Evolutionary conservation across 2,329 filamentous ascomycete species (phyloP).

Genomic region (Botrytis sinoallii): DNA sequence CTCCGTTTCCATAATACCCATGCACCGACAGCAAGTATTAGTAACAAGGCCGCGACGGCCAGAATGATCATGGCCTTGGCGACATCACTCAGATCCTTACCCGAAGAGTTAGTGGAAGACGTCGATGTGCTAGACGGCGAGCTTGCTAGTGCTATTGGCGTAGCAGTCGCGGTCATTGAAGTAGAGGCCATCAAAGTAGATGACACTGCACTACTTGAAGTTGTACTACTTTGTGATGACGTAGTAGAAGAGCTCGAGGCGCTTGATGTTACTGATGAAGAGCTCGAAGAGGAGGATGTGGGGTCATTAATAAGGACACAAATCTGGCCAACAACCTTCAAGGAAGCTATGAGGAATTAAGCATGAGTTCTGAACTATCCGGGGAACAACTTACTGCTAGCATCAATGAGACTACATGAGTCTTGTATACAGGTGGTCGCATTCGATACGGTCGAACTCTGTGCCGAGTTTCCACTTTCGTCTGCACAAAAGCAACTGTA

Average conservation of each 20-base stretch:
- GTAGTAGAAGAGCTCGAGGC: conserved; percentile 5
- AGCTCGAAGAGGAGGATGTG: conserved; percentile 7
- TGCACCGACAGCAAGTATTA: conserved; percentile 2
- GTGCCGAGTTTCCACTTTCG: conserved; percentile 3
- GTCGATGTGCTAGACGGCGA: background rate
- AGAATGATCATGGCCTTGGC: conserved; percentile 14
- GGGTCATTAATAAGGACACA: conserved; percentile 14
- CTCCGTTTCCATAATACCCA: conserved; percentile 5
- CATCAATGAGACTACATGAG: conserved; percentile 16
- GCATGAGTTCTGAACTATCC: background rate
- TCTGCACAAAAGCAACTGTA: conserved; percentile 10
- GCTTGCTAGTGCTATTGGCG: background rate
- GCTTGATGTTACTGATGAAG: conserved; percentile 8
- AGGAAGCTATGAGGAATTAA: conserved; percentile 12
- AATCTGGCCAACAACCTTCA: conserved; percentile 20
- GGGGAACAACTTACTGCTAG: conserved; percentile 1
- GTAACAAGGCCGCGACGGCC: background rate
- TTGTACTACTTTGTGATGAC: conserved; percentile 4
- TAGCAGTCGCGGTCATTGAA: background rate
- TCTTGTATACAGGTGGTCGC: conserved; percentile 18
- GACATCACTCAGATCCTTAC: background rate
- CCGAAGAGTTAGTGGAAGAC: background rate
- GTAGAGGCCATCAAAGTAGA: background rate
- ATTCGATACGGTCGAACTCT: conserved; percentile 8
- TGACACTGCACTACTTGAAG: background rate